phyloP scores from a whole-genome alignment of 192 early-diverging fungal genomes.

The Umbelopsis vinacea region DNA sequence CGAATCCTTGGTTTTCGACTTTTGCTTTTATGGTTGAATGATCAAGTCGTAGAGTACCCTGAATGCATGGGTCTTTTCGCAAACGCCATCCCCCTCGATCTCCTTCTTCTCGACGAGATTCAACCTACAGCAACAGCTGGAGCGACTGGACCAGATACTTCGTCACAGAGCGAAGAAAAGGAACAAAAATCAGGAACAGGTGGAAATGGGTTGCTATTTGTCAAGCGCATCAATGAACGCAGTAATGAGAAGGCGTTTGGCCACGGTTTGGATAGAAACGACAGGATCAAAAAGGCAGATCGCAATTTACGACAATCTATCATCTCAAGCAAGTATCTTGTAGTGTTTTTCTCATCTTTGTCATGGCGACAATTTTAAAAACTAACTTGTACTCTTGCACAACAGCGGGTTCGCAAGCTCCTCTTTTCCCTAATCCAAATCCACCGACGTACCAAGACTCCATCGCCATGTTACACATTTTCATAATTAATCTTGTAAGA shows the following conservation, averaged over 20 bases:
- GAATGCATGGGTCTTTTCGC: conserved; percentile 67
- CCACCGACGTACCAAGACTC: conserved; percentile 62
- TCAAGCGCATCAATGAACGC: conserved; percentile 36
- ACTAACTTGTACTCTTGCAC: too few relatives aligned
- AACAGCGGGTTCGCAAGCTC: conserved; percentile 47
- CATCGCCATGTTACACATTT: conserved; percentile 53
- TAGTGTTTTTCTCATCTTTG: background rate
- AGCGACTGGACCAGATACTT: conserved; percentile 20
- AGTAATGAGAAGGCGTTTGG: conserved; percentile 19
- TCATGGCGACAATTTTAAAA: too few relatives aligned
- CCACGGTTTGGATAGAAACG: conserved; percentile 27
- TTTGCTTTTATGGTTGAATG: conserved; percentile 75
- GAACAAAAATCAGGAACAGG: background rate
- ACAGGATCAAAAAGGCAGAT: conserved; percentile 23
- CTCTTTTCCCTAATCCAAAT: conserved; percentile 59
- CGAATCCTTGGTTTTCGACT: conserved; percentile 75
- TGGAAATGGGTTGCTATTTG: conserved; percentile 30
- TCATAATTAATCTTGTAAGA: conserved; percentile 52
- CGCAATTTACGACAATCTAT: conserved; percentile 28
- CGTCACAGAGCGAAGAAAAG: conserved; percentile 14
- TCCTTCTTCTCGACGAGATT: conserved; percentile 54
- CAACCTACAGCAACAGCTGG: conserved; percentile 35
- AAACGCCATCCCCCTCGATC: conserved; percentile 65
- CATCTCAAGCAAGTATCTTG: conserved; percentile 21
- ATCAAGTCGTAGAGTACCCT: conserved; percentile 58